phyloP scores from a whole-genome alignment of 2,329 filamentous ascomycete genomes.

The Chalaropsis ovoidea region DNA sequence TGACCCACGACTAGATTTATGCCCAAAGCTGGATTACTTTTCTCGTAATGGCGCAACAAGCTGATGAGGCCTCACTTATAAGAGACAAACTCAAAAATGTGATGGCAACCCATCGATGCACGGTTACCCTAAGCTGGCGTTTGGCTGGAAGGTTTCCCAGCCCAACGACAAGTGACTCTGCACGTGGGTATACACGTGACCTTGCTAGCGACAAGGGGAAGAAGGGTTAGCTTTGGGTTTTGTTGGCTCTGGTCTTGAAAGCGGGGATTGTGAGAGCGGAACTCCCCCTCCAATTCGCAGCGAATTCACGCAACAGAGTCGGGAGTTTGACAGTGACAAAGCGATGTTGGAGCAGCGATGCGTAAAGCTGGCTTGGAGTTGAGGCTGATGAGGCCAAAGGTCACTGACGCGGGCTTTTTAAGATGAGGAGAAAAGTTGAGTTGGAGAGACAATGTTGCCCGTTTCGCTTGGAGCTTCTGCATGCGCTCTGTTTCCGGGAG shows the following conservation, averaged over 20 bases:
- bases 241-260: not conserved
- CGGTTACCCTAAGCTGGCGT: not conserved
- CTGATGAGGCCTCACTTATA: not conserved
- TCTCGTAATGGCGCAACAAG: not conserved
- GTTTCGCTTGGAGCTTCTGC: conserved; percentile 2
- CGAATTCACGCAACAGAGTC: not conserved
- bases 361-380: not conserved
- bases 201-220: not conserved
- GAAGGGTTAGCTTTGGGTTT: not conserved
- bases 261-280: not conserved
- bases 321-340: not conserved
- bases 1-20: not conserved
- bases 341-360: not conserved
- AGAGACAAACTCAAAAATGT: not conserved
- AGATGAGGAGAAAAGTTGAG: not conserved
- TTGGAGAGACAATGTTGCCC: not conserved
- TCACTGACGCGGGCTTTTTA: conserved; percentile 7
- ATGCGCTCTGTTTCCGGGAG: not conserved
- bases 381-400: not conserved
- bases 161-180: not conserved
- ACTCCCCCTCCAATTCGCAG: too few relatives aligned
- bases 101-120: not conserved
- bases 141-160: not conserved
- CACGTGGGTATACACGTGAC: conserved; percentile 1
- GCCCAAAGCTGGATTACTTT: not conserved